Conservation (phyloP, 2,329 filamentous ascomycete species). For the Gaeumannomyces sp. region DNA sequence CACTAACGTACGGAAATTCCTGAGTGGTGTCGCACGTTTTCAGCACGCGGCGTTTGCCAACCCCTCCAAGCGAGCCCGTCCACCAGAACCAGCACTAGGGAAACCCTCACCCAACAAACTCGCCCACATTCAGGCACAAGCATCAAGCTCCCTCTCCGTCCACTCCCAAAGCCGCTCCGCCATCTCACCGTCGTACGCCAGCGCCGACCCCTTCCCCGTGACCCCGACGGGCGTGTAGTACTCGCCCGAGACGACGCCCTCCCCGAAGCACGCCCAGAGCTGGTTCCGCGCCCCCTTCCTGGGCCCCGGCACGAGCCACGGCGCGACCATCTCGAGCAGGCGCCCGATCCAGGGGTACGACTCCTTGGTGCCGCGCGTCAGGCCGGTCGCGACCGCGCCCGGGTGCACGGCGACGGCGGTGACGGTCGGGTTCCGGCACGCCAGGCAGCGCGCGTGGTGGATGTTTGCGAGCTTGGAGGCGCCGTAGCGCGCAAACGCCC, state of each 20-base stretch:
- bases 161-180: conserved; percentile 25
- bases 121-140: background rate
- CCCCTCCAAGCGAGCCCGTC: too few species aligned
- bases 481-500: conserved; percentile 28
- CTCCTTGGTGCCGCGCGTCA: conserved; percentile 18
- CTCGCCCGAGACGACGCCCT: conserved; percentile 24
- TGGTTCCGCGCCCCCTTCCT: conserved; percentile 31
- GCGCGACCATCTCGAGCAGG: background rate
- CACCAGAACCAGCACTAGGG: too few species aligned
- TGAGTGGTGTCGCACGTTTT: too few species aligned
- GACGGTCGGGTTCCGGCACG: conserved; percentile 14
- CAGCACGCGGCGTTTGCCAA: too few species aligned
- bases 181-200: conserved; percentile 19
- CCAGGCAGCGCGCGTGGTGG: conserved; percentile 27
- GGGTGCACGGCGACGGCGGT: conserved; percentile 6
- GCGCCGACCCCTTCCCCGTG: conserved; percentile 13
- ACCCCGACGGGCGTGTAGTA: conserved; percentile 29
- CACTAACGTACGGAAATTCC: too few species aligned
- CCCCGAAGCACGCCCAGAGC: conserved; percentile 33
- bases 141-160: conserved; percentile 24
- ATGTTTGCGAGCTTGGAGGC: conserved; percentile 41
- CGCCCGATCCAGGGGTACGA: conserved; percentile 2
- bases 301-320: conserved; percentile 13
- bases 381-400: conserved; percentile 6
- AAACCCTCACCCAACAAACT: too few species aligned